Percentiles rank a stretch among this genome's conserved stretches.
Conservation (phyloP, 2,329 filamentous ascomycete genomes). For the Phialophora expanda region DNA sequence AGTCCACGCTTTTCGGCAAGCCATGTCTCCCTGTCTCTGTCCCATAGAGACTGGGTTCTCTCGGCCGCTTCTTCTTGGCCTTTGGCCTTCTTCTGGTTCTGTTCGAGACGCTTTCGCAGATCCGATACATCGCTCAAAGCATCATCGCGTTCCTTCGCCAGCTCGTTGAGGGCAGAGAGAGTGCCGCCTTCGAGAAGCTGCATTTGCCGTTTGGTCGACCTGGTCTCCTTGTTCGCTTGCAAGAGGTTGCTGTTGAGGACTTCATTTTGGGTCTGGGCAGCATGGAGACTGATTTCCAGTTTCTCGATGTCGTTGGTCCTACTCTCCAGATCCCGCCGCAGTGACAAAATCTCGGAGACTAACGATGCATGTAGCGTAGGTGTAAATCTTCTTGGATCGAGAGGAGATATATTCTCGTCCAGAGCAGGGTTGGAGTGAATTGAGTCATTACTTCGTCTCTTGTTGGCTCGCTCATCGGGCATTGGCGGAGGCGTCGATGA, state of each 20-base stretch:
- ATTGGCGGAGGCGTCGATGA: constrained; percentile 62
- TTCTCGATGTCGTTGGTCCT: constrained; percentile 86
- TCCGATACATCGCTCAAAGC: constrained; percentile 75
- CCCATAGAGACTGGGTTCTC: constrained; percentile 78
- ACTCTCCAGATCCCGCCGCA: constrained; percentile 87
- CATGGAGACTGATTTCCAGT: constrained; percentile 76
- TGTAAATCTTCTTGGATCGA: constrained; percentile 91
- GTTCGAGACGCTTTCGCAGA: constrained; percentile 76
- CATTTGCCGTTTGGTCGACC: constrained; percentile 82
- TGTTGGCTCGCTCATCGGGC: constrained; percentile 49
- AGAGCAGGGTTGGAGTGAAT: constrained; percentile 45
- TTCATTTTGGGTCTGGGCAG: constrained; percentile 75
- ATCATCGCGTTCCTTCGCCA: constrained; percentile 84
- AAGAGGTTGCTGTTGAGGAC: constrained; percentile 66
- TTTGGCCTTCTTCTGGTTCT: constrained; percentile 75
- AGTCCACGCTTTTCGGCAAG: constrained; percentile 79
- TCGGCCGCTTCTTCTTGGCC: constrained; percentile 82
- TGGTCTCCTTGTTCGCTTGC: constrained; percentile 73
- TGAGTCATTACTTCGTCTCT: constrained; percentile 46
- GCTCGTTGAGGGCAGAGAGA: constrained; percentile 79
- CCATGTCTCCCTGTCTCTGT: constrained; percentile 82
- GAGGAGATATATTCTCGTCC: constrained; percentile 71
- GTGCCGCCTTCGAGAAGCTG: constrained; percentile 86
- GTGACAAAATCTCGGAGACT: constrained; percentile 87
- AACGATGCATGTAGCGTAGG: constrained; percentile 92